Evolutionary conservation across 2,329 filamentous ascomycete species (phyloP).

Genomic region (Talaromyces sp.): DNA sequence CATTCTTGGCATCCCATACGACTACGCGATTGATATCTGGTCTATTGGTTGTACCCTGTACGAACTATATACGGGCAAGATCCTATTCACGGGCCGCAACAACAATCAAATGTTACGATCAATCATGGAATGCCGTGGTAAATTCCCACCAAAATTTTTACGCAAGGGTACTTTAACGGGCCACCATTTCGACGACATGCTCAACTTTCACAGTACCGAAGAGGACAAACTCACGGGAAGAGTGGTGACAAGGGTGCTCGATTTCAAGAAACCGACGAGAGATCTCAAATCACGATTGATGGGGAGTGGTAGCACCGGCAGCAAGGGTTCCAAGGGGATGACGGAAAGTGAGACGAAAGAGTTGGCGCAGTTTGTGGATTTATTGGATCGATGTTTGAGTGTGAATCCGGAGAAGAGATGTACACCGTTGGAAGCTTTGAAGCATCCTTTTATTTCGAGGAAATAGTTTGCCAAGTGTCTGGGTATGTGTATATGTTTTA

Average conservation of each 20-base stretch:
- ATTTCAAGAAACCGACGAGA: conserved; percentile 63
- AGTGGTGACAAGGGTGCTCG: conserved; percentile 48
- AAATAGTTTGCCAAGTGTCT: background rate
- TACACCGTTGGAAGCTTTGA: conserved; percentile 77
- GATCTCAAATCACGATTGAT: conserved; percentile 77
- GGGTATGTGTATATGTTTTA: background rate
- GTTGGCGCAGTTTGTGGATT: conserved; percentile 74
- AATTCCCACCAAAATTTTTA: conserved; percentile 82
- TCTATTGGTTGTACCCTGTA: conserved; percentile 95
- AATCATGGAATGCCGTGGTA: conserved; percentile 94
- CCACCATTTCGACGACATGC: conserved; percentile 76
- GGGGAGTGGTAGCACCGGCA: conserved; percentile 39
- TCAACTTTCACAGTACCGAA: conserved; percentile 80
- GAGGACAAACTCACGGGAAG: conserved; percentile 82
- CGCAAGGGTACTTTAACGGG: conserved; percentile 71
- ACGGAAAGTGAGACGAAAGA: conserved; percentile 70
- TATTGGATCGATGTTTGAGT: conserved; percentile 80
- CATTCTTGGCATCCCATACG: conserved; percentile 92
- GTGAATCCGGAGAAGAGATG: conserved; percentile 91
- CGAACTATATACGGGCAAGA: conserved; percentile 95
- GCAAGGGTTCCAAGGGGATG: conserved; percentile 58
- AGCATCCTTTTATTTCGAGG: conserved; percentile 71
- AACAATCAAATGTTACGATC: conserved; percentile 98
- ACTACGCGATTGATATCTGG: conserved; percentile 95
- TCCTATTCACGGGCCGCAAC: conserved; percentile 87